Base-by-base conservation (phyloP, 129 eudicot species). In the Helianthus tuberosus region DNA sequence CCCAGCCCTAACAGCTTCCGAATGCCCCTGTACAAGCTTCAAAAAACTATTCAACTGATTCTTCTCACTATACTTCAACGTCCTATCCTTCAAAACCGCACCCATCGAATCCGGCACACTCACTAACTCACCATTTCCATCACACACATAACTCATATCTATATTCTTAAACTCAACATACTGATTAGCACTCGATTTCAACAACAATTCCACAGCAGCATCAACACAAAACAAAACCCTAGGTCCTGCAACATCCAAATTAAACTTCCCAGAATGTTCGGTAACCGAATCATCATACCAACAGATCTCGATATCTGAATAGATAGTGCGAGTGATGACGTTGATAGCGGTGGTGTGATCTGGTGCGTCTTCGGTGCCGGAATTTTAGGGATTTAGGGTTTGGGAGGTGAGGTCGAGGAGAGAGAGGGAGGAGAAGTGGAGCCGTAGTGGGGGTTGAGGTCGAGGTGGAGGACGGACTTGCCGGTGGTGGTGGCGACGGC, bases 181-280 rank as follows among this genome's bases (percentile, higher is more conserved):
- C 83, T 88, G 84, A 84, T 84, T 88, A 1, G 86, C 88, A 1
- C 75, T 81, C 11, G 97, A 88, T 49, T 72, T 88, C 68, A 94
- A 64, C 76, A 94, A 27, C 75, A 94, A 79, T 74, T 88, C 83
- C 61, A 91, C 89, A 47, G 88, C 74, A 14, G 77, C 41, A 65
- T 91, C 99, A 53, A 91, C 89, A 75, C 97, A 90, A 71, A 90
- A 86, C 79, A 94, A 76, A 75, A 91, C 96, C 80, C 96, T 89
- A 50, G 99, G 96, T 50, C 97, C 99, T 2, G 82, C 78, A 73
- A 94, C 68, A 67, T 94, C 99, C 23, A 91, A 38, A 75, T 25
- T 64, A n/a, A 85, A 88, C 68, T 80, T 91, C 12, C 88, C 70
- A 43, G 84, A 82, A 20, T 35, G 46, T 23, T 83, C 84, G 2